phyloP scores from a whole-genome alignment of 1,139 yeast genomes.

The Trichomonascaceae sp. region DNA sequence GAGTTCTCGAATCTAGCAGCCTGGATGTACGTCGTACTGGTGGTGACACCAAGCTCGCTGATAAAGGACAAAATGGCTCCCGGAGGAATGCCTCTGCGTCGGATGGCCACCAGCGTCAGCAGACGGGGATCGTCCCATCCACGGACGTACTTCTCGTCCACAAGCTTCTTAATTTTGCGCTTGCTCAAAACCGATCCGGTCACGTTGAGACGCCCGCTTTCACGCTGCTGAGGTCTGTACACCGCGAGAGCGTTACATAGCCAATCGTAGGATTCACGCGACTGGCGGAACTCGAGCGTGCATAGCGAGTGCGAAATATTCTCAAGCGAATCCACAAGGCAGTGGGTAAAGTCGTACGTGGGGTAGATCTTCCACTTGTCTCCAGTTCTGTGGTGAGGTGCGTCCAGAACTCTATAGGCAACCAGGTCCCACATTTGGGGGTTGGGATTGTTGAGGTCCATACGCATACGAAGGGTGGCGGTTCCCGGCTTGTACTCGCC shows the following conservation, averaged over 20 bases:
- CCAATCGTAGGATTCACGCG: slow-evolving; percentile 97
- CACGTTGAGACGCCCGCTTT: slow-evolving; percentile 89
- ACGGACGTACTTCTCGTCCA: slow-evolving; percentile 66
- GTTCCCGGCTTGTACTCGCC: slow-evolving; percentile 83
- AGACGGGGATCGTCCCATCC: slow-evolving; percentile 99
- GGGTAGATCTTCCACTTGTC: slow-evolving; percentile 96
- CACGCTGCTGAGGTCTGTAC: slow-evolving; percentile 97
- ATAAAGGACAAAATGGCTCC: slow-evolving; percentile 91
- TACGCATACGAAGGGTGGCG: slow-evolving; percentile 94
- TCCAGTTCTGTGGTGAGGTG: slow-evolving; percentile 94
- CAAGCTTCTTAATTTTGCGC: slow-evolving; percentile 89
- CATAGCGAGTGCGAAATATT: slow-evolving; percentile 91
- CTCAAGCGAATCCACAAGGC: slow-evolving; percentile 95
- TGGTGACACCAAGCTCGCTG: slow-evolving; percentile 93
- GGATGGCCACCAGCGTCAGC: slow-evolving; percentile 85
- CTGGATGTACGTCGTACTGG: slow-evolving; percentile 85
- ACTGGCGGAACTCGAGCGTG: slow-evolving; percentile 84
- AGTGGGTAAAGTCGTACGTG: slow-evolving; percentile 96
- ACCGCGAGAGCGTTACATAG: slow-evolving; percentile 90
- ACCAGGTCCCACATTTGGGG: slow-evolving; percentile 99
- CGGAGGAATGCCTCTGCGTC: slow-evolving; percentile 99
- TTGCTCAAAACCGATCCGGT: slow-evolving; percentile 92
- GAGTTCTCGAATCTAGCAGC: slow-evolving; percentile 80
- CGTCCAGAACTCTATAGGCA: slow-evolving; percentile 90
- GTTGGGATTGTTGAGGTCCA: slow-evolving; percentile 77